phyloP scores from a whole-genome alignment of 306 rosid species.

The Cucumis melo region DNA sequence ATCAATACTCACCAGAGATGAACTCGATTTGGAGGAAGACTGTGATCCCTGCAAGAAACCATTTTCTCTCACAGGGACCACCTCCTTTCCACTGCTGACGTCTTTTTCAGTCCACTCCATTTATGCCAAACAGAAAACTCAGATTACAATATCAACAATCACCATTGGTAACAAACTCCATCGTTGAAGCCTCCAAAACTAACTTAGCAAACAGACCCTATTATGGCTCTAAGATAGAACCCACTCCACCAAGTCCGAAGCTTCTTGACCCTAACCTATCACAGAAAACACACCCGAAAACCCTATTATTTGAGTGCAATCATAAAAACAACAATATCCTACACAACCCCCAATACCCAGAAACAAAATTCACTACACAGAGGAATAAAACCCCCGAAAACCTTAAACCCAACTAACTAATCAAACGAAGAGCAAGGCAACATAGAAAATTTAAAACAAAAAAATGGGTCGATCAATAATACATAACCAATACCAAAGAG shows the following conservation, averaged over 20 bases:
- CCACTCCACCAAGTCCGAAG: background rate
- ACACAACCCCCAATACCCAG: background rate
- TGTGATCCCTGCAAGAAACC: conserved; percentile 53
- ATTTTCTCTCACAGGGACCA: conserved; percentile 39
- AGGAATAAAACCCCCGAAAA: background rate
- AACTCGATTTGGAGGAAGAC: conserved; percentile 35
- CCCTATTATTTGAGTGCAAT: background rate
- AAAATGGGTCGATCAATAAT: background rate
- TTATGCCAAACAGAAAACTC: conserved; percentile 7
- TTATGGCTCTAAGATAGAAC: background rate
- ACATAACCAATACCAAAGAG: background rate
- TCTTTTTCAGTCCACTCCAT: conserved; percentile 66
- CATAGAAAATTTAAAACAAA: background rate
- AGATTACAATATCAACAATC: conserved; percentile 18
- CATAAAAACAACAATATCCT: background rate
- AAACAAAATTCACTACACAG: background rate
- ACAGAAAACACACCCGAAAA: background rate
- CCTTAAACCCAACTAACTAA: background rate
- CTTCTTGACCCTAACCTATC: background rate
- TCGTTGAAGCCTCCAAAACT: background rate
- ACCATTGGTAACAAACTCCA: conserved; percentile 1
- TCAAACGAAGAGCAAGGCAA: background rate
- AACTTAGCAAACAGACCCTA: background rate
- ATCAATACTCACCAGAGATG: conserved; percentile 17
- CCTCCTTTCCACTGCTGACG: conserved; percentile 37